These are phyloP conservation scores for Globisporangium cylindrosporum DNA, from an alignment of 352 stramenopile genomes.

Conservation along the genomic window DNA sequence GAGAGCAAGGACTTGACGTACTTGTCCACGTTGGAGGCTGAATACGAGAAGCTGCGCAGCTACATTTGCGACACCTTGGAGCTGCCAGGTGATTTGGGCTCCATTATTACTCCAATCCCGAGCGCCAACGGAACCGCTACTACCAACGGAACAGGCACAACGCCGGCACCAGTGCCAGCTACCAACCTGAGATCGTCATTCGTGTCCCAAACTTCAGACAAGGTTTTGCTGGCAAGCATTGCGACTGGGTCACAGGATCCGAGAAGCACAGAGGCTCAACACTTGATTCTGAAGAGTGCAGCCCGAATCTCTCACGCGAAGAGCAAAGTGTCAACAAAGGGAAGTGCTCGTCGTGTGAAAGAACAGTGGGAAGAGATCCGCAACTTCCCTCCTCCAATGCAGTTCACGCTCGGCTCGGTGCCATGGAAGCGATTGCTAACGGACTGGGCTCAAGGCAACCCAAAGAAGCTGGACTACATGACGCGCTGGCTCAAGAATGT, in stretches of 20 bases:
- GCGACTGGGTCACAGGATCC: constrained; percentile 28
- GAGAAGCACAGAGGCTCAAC: constrained; percentile 57
- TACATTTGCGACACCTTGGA: constrained; percentile 81
- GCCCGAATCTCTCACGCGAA: constrained; percentile 60
- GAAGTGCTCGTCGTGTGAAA: constrained; percentile 78
- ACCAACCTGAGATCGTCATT: constrained; percentile 15
- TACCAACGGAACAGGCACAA: background rate
- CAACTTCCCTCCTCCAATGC: constrained; percentile 78
- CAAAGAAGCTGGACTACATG: constrained; percentile 91
- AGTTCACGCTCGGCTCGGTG: constrained; percentile 80
- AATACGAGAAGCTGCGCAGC: constrained; percentile 80
- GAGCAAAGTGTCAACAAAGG: constrained; percentile 68
- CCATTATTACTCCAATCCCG: constrained; percentile 21
- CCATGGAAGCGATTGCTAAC: constrained; percentile 85
- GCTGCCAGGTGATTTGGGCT: constrained; percentile 50
- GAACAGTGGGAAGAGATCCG: constrained; percentile 89
- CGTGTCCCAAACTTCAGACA: constrained; percentile 15
- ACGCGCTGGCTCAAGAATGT: constrained; percentile 88
- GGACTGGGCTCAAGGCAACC: constrained; percentile 86
- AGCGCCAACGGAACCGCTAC: constrained; percentile 17
- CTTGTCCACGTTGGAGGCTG: constrained; percentile 66
- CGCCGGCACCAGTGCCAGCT: background rate
- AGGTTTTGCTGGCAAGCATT: constrained; percentile 16
- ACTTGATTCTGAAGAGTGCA: constrained; percentile 72
- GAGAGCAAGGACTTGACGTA: constrained; percentile 86